Evolutionary conservation across 768 basidiomycete species (phyloP).

Genomic region (Amanita muscaria): DNA sequence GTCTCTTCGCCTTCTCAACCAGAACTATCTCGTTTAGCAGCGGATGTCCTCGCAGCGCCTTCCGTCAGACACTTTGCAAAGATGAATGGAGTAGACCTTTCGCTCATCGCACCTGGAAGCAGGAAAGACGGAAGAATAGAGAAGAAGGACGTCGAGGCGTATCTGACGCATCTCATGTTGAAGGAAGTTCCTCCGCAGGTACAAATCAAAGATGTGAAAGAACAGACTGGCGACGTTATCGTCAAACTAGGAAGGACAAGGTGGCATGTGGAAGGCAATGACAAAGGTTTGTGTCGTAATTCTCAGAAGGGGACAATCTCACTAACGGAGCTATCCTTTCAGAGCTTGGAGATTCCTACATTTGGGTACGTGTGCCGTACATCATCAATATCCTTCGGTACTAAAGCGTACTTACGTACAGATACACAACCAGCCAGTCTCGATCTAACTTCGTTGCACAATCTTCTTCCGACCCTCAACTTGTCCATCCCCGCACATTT

Average conservation of each 20-base stretch:
- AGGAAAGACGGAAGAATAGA: constrained; percentile 71
- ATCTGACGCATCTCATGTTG: constrained; percentile 24
- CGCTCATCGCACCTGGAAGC: constrained; percentile 50
- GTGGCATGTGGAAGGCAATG: constrained; percentile 88
- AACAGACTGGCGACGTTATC: constrained; percentile 35
- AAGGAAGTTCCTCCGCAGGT: not conserved
- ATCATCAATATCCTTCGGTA: no score
- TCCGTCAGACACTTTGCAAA: constrained; percentile 74
- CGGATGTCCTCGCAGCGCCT: constrained; percentile 57
- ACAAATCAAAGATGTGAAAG: not conserved
- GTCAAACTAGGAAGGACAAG: constrained; percentile 72
- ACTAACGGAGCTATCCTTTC: constrained; percentile 4
- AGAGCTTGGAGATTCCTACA: constrained; percentile 82
- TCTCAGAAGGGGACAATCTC: not conserved
- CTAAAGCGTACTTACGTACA: no score
- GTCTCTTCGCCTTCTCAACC: not conserved
- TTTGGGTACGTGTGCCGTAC: constrained; percentile 49
- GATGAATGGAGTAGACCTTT: constrained; percentile 53
- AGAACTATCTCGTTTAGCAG: constrained; percentile 9
- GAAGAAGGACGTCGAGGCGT: constrained; percentile 64
- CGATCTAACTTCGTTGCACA: constrained; percentile 64
- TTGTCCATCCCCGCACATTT: constrained; percentile 57
- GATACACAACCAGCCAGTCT: constrained; percentile 70
- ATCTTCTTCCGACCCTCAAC: constrained; percentile 55
- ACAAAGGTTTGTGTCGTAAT: constrained; percentile 41